phyloP scores from a whole-genome alignment of 2,329 filamentous ascomycete genomes.

The Alternaria sp. region DNA sequence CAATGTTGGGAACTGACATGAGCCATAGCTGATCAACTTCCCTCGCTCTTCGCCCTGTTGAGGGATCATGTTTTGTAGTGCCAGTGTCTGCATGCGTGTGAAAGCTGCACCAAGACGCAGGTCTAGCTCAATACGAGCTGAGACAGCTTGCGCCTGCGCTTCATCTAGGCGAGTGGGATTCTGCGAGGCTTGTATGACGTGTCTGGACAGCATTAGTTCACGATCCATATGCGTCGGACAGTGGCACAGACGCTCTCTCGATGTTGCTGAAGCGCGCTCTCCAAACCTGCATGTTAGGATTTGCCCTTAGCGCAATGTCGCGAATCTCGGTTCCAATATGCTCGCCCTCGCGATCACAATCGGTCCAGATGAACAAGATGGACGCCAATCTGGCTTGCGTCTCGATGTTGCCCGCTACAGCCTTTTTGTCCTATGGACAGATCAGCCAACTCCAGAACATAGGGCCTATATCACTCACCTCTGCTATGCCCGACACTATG shows the following conservation, averaged over 20 bases:
- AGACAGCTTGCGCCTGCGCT: conserved; percentile 84
- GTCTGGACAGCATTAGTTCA: conserved; percentile 60
- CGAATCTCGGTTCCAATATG: conserved; percentile 94
- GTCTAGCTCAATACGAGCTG: conserved; percentile 89
- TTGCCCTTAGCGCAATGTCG: conserved; percentile 77
- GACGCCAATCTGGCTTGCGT: conserved; percentile 75
- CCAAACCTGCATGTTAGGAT: conserved; percentile 77
- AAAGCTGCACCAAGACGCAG: conserved; percentile 90
- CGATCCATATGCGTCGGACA: too few species aligned
- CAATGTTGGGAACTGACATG: conserved; percentile 95
- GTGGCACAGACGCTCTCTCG: conserved; percentile 76
- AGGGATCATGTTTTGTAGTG: conserved; percentile 74
- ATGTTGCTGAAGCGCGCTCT: conserved; percentile 95
- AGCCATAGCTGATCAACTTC: conserved; percentile 82
- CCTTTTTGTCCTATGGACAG: conserved; percentile 71
- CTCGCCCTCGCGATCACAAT: conserved; percentile 97
- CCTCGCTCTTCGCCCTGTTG: conserved; percentile 68
- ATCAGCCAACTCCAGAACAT: conserved; percentile 22
- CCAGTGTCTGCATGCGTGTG: conserved; percentile 84
- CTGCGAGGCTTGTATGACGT: conserved; percentile 84
- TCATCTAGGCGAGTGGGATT: conserved; percentile 82
- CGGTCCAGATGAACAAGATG: conserved; percentile 94
- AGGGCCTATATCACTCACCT: conserved; percentile 57
- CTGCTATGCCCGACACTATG: conserved; percentile 71
- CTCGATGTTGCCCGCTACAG: conserved; percentile 85